These are phyloP conservation scores for Oryza longistaminata DNA, from an alignment of 176 grass and related monocot genomes.

Conservation along the genomic window DNA sequence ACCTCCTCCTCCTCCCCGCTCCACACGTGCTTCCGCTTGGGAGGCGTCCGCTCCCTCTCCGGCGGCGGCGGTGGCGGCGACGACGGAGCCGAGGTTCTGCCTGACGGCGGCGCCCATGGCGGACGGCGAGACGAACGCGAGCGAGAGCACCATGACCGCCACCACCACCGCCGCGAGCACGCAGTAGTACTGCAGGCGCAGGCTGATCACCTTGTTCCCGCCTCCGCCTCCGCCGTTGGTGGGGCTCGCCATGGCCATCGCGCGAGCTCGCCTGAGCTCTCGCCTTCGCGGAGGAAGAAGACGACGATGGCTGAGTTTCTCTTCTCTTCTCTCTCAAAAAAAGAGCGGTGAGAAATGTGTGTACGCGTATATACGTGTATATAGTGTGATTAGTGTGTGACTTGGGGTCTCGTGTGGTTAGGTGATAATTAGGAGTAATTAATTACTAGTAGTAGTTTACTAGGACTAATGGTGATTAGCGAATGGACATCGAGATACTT, in stretches of 20 bases:
- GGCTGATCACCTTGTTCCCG: conserved; percentile 42
- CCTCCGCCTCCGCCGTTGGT: conserved; percentile 17
- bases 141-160: conserved; percentile 45
- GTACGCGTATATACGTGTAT: background rate
- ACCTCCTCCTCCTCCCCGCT: too few relatives aligned
- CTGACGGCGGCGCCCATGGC: conserved; percentile 45
- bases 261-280: background rate
- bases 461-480: conserved; percentile 5
- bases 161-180: conserved; percentile 47
- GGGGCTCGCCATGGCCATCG: conserved; percentile 42
- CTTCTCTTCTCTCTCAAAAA: background rate
- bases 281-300: too few relatives aligned
- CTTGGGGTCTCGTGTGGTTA: background rate
- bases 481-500: background rate
- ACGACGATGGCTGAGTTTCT: background rate
- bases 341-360: background rate
- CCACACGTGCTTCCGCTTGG: too few relatives aligned
- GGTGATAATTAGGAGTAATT: background rate
- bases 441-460: too few relatives aligned
- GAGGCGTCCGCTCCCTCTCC: background rate
- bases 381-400: background rate
- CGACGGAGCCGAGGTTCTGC: conserved; percentile 44
- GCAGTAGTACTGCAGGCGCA: conserved; percentile 61
- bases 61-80: background rate
- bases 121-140: conserved; percentile 42